phyloP scores from a whole-genome alignment of 2,329 filamentous ascomycete genomes.

The Fusarium palustre region DNA sequence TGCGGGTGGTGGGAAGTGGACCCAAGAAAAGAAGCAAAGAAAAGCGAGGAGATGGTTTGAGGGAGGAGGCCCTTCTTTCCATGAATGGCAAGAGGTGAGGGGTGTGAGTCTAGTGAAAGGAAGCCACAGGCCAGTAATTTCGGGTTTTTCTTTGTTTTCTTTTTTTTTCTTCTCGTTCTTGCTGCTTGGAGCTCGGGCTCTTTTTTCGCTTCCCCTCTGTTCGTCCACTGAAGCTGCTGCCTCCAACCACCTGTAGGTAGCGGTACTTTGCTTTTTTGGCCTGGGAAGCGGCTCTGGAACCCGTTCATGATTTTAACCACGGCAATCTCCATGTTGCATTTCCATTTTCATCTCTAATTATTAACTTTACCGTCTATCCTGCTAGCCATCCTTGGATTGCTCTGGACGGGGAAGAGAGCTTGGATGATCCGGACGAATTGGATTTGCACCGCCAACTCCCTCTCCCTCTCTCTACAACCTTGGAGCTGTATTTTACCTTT shows the following conservation, averaged over 20 bases:
- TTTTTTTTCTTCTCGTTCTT: not conserved
- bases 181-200: not conserved
- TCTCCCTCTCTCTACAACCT: not conserved
- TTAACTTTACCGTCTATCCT: conserved; percentile 4
- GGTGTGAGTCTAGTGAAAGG: conserved; percentile 20
- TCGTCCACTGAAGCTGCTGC: not conserved
- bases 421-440: conserved; percentile 47
- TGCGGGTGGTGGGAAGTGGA: conserved; percentile 30
- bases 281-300: conserved; percentile 19
- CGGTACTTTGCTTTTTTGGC: conserved; percentile 18
- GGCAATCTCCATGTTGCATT: conserved; percentile 18
- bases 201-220: not conserved
- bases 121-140: conserved; percentile 33
- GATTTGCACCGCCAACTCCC: conserved; percentile 32
- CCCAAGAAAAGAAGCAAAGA: conserved; percentile 1
- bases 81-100: not conserved
- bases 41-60: conserved; percentile 5
- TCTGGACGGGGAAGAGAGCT: conserved; percentile 41
- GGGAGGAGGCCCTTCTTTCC: not conserved
- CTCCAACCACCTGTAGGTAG: not conserved
- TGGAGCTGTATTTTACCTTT: not conserved
- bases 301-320: conserved; percentile 37
- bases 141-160: not conserved
- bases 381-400: not conserved
- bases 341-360: conserved; percentile 26